phyloP scores from a whole-genome alignment of 148 eudicot species.

The Rhododendron williamsianum region DNA sequence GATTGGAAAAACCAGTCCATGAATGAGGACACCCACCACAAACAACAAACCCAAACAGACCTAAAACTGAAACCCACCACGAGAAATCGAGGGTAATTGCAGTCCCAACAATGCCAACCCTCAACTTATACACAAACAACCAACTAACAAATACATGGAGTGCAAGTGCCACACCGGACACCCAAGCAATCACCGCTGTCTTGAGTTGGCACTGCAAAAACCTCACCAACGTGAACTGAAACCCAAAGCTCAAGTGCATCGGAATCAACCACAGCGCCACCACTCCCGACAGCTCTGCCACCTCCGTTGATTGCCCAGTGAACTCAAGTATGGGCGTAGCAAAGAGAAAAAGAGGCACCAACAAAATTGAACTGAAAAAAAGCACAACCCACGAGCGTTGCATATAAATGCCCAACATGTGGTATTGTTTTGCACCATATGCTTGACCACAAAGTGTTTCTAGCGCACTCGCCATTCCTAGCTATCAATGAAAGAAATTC shows the following conservation, averaged over 20 bases:
- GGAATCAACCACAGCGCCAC: slow-evolving; percentile 34
- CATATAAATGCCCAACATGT: slow-evolving; percentile 42
- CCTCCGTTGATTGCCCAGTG: slow-evolving; percentile 21
- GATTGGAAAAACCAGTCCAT: slow-evolving; percentile 61
- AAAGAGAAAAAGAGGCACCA: slow-evolving; percentile 28
- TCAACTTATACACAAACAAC: slow-evolving; percentile 42
- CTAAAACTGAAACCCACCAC: slow-evolving; percentile 45
- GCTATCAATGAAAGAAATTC: slow-evolving; percentile 16
- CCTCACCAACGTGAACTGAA: slow-evolving; percentile 47
- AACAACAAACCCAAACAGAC: slow-evolving; percentile 32
- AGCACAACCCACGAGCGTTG: slow-evolving; percentile 35
- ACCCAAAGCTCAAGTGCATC: slow-evolving; percentile 47
- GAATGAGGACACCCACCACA: slow-evolving; percentile 49
- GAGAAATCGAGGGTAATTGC: slow-evolving; percentile 41
- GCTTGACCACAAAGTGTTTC: slow-evolving; percentile 55
- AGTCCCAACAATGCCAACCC: slow-evolving; percentile 48
- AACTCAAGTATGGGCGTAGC: slow-evolving; percentile 27
- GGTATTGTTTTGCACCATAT: slow-evolving; percentile 42
- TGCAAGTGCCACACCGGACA: slow-evolving; percentile 27
- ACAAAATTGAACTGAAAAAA: slow-evolving; percentile 11
- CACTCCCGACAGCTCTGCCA: slow-evolving; percentile 25
- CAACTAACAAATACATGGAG: slow-evolving; percentile 49
- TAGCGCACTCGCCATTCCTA: slow-evolving; percentile 50
- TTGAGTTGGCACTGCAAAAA: slow-evolving; percentile 61
- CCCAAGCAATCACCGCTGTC: slow-evolving; percentile 42